Percentiles rank a stretch among this genome's conserved stretches.
These are phyloP conservation scores for Sphenostylis stenocarpa DNA, from an alignment of 306 rosid genomes.

Conservation along the genomic window DNA sequence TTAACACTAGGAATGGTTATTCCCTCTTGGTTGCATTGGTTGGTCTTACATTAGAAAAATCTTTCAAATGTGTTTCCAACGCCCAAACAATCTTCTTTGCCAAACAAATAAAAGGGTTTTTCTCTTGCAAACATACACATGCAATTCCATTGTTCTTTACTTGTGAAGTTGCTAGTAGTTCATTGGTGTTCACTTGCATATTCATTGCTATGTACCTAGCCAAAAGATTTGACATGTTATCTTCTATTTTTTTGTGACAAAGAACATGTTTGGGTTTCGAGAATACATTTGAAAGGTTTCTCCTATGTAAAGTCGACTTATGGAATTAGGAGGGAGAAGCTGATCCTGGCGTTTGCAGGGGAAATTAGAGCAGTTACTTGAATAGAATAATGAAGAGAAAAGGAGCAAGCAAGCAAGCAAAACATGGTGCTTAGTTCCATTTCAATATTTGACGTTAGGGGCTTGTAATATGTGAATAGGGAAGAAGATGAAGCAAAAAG, in stretches of 20 bases:
- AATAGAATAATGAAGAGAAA: constrained; percentile 35
- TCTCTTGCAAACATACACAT: not conserved
- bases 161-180: not conserved
- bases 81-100: not conserved
- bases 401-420: constrained; percentile 29
- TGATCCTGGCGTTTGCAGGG: constrained; percentile 15
- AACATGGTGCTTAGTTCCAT: constrained; percentile 37
- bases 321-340: constrained; percentile 60
- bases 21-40: constrained; percentile 62
- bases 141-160: not conserved
- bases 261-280: constrained; percentile 5
- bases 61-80: constrained; percentile 44
- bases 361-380: constrained; percentile 35
- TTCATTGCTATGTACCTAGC: not conserved
- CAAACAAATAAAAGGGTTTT: constrained; percentile 11
- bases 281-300: constrained; percentile 60
- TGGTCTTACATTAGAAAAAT: constrained; percentile 68
- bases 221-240: no score
- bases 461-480: not conserved
- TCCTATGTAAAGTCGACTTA: constrained; percentile 63
- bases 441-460: not conserved
- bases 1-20: constrained; percentile 32
- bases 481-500: constrained; percentile 1
- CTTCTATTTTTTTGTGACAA: no score
- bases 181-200: not conserved